Conservation (phyloP, 441 rosid species). For the Gossypium davidsonii region DNA sequence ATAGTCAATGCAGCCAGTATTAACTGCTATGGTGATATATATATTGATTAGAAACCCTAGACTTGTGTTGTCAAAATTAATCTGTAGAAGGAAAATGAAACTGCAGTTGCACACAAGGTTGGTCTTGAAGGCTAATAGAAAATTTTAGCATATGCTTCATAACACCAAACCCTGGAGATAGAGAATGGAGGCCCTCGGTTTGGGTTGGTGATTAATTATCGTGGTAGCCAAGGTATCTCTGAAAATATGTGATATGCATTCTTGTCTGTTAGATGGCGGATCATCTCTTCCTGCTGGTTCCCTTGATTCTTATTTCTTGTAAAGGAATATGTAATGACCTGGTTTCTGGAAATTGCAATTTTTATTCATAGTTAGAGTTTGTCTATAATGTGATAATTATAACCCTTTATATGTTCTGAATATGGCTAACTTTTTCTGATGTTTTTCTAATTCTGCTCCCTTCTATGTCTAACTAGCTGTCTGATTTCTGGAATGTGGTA, state of each 20-base stretch:
- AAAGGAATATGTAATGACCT: not conserved
- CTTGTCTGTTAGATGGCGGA: not conserved
- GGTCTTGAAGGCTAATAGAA: not conserved
- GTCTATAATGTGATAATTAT: not conserved
- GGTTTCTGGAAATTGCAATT: not conserved
- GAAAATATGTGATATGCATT: not conserved
- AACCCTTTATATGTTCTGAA: not conserved
- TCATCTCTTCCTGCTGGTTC: not conserved
- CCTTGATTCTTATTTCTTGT: not conserved
- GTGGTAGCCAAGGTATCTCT: not conserved
- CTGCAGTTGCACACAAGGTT: not conserved
- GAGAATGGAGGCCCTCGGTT: not conserved
- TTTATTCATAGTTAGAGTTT: not conserved
- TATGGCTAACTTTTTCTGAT: slow-evolving; percentile 5
- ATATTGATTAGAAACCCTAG: not conserved
- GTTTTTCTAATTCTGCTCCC: not conserved
- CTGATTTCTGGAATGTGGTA: slow-evolving; percentile 5
- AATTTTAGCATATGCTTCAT: not conserved
- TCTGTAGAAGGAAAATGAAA: not conserved
- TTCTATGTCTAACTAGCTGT: not conserved
- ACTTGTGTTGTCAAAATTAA: not conserved
- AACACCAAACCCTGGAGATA: not conserved
- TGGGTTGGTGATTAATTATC: not conserved
- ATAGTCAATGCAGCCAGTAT: not conserved
- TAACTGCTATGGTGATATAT: not conserved